phyloP scores from a whole-genome alignment of 1,139 yeast species.

The Suhomyces choctaworum region DNA sequence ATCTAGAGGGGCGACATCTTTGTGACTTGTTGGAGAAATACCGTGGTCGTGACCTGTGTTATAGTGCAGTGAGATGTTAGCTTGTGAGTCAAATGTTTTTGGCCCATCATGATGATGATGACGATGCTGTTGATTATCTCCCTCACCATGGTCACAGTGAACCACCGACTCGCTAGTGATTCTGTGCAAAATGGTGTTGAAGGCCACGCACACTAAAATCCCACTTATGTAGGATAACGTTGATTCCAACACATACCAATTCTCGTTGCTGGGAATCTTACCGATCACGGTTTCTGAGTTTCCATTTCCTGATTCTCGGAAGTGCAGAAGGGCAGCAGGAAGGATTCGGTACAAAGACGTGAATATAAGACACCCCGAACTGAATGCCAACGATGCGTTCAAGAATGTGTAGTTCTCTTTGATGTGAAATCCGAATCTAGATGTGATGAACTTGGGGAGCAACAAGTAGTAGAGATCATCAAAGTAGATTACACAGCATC shows the following conservation, averaged over 20 bases:
- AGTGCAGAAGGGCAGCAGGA: conserved; percentile 58
- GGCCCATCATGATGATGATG: background rate
- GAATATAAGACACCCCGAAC: conserved; percentile 76
- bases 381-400: conserved; percentile 64
- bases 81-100: conserved; percentile 6
- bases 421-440: conserved; percentile 51
- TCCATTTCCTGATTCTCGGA: conserved; percentile 28
- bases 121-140: background rate
- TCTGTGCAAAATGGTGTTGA: conserved; percentile 68
- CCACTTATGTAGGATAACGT: conserved; percentile 60
- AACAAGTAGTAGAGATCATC: conserved; percentile 23
- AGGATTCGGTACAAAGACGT: conserved; percentile 74
- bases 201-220: conserved; percentile 52
- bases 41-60: conserved; percentile 1
- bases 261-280: conserved; percentile 6
- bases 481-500: conserved; percentile 24
- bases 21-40: conserved; percentile 10
- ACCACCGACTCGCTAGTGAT: conserved; percentile 81
- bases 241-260: conserved; percentile 34
- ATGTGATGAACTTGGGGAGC: conserved; percentile 44
- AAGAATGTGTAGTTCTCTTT: conserved; percentile 61
- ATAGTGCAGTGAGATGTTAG: conserved; percentile 10
- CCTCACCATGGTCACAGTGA: conserved; percentile 68
- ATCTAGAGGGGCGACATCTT: conserved; percentile 1
- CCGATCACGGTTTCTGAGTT: background rate